A percentile compares a stretch with the other conserved stretches of the same genome.
Evolutionary conservation across 1,139 yeast genomes (phyloP).

Genomic region (Pichia sp.): DNA sequence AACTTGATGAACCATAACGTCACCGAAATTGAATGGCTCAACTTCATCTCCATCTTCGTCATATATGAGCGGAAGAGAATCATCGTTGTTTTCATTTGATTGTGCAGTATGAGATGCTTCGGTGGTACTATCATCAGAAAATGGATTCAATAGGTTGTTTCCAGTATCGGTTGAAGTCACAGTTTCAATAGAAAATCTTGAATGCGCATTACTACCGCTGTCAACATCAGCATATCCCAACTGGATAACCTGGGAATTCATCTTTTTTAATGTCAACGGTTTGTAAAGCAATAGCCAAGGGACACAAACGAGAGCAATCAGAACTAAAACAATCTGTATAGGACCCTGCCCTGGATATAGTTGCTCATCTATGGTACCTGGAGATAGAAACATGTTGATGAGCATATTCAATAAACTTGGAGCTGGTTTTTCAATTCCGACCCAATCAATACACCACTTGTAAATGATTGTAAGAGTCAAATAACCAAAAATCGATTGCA

Average conservation of each 20-base stretch:
- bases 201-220: constrained; percentile 56
- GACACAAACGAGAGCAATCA: constrained; percentile 81
- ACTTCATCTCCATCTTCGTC: constrained; percentile 42
- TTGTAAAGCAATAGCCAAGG: constrained; percentile 90
- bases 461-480: constrained; percentile 77
- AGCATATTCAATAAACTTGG: constrained; percentile 94
- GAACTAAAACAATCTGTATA: constrained; percentile 69
- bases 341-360: constrained; percentile 80
- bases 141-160: not conserved
- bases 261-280: constrained; percentile 67
- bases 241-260: constrained; percentile 34
- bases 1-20: constrained; percentile 93
- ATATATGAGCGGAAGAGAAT: not conserved
- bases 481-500: constrained; percentile 96
- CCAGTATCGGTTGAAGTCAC: constrained; percentile 41
- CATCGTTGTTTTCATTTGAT: not conserved
- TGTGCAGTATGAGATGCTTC: not conserved
- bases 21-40: constrained; percentile 60
- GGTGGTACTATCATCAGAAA: not conserved
- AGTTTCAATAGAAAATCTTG: constrained; percentile 57
- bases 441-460: constrained; percentile 96
- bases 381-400: constrained; percentile 91
- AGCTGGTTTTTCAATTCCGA: constrained; percentile 66
- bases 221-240: constrained; percentile 20
- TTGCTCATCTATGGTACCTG: constrained; percentile 81